These are phyloP conservation scores for Sporobolomyces pararoseus DNA, from an alignment of 768 basidiomycete genomes.

Conservation along the genomic window DNA sequence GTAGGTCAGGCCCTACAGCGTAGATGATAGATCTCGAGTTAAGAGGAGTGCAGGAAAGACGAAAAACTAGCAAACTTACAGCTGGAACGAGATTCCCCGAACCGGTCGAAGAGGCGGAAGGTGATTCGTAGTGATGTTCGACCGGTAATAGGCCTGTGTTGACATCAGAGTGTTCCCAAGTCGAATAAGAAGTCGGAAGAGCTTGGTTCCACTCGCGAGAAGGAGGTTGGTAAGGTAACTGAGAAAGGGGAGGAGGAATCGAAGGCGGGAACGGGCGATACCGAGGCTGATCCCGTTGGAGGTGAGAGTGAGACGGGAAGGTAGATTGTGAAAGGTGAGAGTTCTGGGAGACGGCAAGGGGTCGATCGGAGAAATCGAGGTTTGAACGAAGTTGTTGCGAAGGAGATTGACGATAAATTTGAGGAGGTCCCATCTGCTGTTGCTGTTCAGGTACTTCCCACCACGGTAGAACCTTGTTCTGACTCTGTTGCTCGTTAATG, in stretches of 20 bases:
- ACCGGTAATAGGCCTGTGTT: background rate
- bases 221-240: slow-evolving; percentile 2
- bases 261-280: background rate
- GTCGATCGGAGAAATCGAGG: background rate
- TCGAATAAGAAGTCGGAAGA: background rate
- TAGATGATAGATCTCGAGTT: background rate
- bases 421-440: too few species aligned
- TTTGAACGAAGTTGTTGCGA: too few species aligned
- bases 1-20: background rate
- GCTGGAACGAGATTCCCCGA: background rate
- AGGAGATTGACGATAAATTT: too few species aligned
- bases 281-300: background rate
- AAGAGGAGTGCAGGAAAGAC: background rate
- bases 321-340: background rate
- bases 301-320: background rate
- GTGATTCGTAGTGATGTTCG: background rate
- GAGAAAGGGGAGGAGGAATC: background rate
- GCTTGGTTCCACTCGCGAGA: slow-evolving; percentile 8
- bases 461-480: too few species aligned
- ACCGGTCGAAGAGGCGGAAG: background rate
- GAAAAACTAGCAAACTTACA: background rate
- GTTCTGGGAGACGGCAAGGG: too few species aligned
- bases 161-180: background rate
- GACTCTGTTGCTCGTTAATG: too few species aligned
- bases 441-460: too few species aligned